phyloP scores from a whole-genome alignment of 1,284 basidiomycete species.

The Gomphus bonarii region DNA sequence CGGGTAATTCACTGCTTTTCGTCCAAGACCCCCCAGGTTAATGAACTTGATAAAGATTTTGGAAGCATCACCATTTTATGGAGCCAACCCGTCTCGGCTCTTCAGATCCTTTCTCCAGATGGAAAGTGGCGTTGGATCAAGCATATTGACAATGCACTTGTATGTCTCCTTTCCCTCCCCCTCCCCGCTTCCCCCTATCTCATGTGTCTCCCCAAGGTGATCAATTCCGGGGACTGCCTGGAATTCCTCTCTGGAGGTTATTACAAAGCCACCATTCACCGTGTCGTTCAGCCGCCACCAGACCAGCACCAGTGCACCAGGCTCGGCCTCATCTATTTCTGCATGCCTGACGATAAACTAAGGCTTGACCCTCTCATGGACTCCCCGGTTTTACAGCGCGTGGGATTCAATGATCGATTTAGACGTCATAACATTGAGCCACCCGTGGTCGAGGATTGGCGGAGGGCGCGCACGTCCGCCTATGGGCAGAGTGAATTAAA shows the following conservation, averaged over 20 bases:
- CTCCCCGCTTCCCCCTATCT: slow-evolving; percentile 23
- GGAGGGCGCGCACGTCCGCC: slow-evolving; percentile 24
- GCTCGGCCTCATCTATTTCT: slow-evolving; percentile 44
- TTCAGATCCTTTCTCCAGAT: slow-evolving; percentile 45
- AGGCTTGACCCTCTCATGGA: slow-evolving; percentile 27
- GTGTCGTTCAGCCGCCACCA: slow-evolving; percentile 37
- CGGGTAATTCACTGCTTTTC: slow-evolving; percentile 26
- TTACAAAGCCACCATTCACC: slow-evolving; percentile 36
- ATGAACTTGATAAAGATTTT: slow-evolving; percentile 31
- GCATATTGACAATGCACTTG: slow-evolving; percentile 50
- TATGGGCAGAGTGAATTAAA: slow-evolving; percentile 29
- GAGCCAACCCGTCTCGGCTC: slow-evolving; percentile 48
- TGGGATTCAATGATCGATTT: slow-evolving; percentile 20
- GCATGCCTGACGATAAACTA: slow-evolving; percentile 24
- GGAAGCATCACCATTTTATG: slow-evolving; percentile 49
- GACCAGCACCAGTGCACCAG: slow-evolving; percentile 37
- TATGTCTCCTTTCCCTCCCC: slow-evolving; percentile 16
- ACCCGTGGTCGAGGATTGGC: slow-evolving; percentile 29
- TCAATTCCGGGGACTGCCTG: slow-evolving; percentile 50
- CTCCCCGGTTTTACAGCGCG: slow-evolving; percentile 30
- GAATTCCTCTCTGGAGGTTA: slow-evolving; percentile 46
- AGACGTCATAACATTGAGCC: slow-evolving; percentile 14
- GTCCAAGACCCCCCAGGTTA: not conserved
- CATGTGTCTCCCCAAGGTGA: slow-evolving; percentile 22
- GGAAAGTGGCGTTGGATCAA: slow-evolving; percentile 49